Evolutionary conservation across 495 filamentous ascomycete genomes (phyloP), one percentile per base, ranked within the genome.

Genomic region (Penicillium fimorum): DNA sequence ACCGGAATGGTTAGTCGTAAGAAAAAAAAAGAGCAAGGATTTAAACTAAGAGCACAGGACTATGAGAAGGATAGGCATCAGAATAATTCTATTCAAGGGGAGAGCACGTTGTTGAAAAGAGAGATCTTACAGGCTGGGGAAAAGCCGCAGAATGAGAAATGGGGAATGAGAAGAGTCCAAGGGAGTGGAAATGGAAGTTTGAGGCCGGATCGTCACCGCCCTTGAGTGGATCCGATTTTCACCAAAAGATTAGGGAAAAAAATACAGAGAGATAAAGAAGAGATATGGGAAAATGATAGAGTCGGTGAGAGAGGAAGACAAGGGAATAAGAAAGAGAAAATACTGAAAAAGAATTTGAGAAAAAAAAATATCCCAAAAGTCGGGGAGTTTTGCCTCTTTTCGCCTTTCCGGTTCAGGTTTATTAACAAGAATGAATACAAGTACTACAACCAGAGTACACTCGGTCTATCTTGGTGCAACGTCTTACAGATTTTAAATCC

Each of bases 111-210:
- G 60, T 40, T 45, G 37, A 55, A 67, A 32, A 55, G 60, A 40
- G 59, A 48, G 63, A 66, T 68, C 66, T 74, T 70, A 76, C 70
- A 71, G 73, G 72, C 65, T 63, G 62, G 32, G 42, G 57, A 52
- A 56, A 27, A 53, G 57, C 61, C 49, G 51, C 50, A 61, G 55
- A 53, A 47, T 13, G n/a, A 5, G 47, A 29, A 15, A 46, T 27
- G 25, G 30, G 38, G 29, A 47, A 22, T 22, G 22, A 51, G 41
- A 60, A 60, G 20, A 42, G 5, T 52, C n/a, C 3, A 22, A 24
- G 18, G 33, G 25, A 63, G 56, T 22, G 22, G 22, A 22, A 22
- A 22, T 22, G 47, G 60, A 58, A 46, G 59, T 55, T 60, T 27
- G 40, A 45, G 56, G 47, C 42, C 59, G 57, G 50, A 50, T 54